Base-by-base conservation (phyloP, 768 basidiomycete genomes). In the Lyophyllum decastes region DNA sequence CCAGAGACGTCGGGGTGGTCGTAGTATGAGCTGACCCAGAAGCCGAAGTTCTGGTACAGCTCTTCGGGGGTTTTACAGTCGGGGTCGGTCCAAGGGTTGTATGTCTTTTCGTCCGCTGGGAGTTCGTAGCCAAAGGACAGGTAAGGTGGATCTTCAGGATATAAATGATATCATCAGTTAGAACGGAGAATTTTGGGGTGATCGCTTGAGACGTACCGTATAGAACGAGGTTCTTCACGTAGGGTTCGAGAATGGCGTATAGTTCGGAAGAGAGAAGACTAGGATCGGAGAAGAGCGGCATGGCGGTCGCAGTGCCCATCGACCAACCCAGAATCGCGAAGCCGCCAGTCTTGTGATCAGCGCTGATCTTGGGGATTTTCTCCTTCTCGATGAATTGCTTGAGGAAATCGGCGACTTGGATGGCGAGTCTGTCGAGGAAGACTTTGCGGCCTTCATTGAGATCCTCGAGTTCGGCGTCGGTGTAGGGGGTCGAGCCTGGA, bases 291-390 rank as follows among this genome's bases (percentile, higher is more conserved):
- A 77, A 67, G 5, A 77, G 55, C 21, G 72, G 27, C 50, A 76
- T 65, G 4, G 64, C 56, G 1, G 68, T 67, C 14, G 68, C 63
- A 10, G 57, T 61, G 1, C 77, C 78, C 54, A 72, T 66, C 2
- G 76, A 76, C 77, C 78, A 79, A 10, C 76, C 76, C 60, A 75
- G 45, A 8, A 77, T 54, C 2, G 69, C 67, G n/a, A 78, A 54
- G 1, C 78, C 78, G 1, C 77, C 76, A 0, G 44, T 48, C 26
- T 59, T 67, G 11, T 68, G 58, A 46, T 77, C 67, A 2, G 44
- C 48, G 27, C 47, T 68, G 11, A 71, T 57, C 38, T 60, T 62
- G 1, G 73, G 72, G 11, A 73, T 66, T 2, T 59, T 40, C 21
- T 70, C 54, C n/a, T 63, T 55, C 53, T 69, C 53, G 17, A 74